Percentiles rank a stretch among this genome's conserved stretches.
Evolutionary conservation across 179 eudicot genomes (phyloP).

Genomic region (Corrigiola litoralis): DNA sequence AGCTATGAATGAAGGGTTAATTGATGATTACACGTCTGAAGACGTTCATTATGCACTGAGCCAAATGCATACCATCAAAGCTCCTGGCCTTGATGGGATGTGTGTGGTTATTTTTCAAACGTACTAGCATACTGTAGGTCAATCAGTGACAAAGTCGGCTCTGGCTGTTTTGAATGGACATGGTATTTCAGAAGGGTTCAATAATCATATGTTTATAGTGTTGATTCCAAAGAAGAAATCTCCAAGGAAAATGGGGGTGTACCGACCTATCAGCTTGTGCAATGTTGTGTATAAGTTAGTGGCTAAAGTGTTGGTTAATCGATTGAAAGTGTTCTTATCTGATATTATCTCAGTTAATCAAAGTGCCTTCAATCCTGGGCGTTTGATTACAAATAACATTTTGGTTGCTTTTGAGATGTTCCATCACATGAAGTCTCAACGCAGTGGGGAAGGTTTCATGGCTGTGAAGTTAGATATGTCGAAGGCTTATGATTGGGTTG

Average conservation of each 20-base stretch:
- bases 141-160: neutral
- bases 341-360: neutral
- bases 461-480: no score
- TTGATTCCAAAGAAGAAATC: neutral
- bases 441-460: no score
- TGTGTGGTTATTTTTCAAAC: neutral
- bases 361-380: neutral
- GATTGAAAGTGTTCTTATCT: neutral
- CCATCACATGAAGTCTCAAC: no score
- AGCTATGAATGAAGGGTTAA: neutral
- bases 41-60: neutral
- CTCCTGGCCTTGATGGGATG: slow-evolving; percentile 9
- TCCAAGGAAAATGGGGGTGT: neutral
- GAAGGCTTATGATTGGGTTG: no score
- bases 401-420: no score
- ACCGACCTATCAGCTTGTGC: neutral
- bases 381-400: no score
- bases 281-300: neutral
- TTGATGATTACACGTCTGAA: neutral
- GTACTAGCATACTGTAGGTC: slow-evolving; percentile 2
- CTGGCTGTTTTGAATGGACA: neutral
- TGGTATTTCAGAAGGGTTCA: neutral
- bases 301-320: neutral
- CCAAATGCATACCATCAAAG: neutral
- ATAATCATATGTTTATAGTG: neutral